phyloP scores from a whole-genome alignment of 306 rosid species.

The Cucurbita maxima region DNA sequence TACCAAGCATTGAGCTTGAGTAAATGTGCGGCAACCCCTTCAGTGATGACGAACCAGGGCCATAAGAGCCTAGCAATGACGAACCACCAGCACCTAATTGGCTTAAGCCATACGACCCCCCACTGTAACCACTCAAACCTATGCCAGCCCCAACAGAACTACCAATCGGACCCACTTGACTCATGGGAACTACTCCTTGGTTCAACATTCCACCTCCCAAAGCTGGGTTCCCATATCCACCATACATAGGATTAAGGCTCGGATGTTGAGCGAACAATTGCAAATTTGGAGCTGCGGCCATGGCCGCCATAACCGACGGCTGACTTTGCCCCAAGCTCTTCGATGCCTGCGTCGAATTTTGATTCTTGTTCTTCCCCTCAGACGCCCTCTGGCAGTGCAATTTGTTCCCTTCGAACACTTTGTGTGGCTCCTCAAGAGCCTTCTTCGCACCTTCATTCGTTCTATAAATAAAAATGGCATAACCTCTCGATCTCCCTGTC shows the following conservation, averaged over 20 bases:
- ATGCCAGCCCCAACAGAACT: constrained; percentile 16
- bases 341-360: constrained; percentile 3
- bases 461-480: constrained; percentile 25
- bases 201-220: constrained; percentile 20
- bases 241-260: constrained; percentile 7
- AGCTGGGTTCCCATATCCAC: constrained; percentile 10
- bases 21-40: constrained; percentile 19
- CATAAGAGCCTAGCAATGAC: constrained; percentile 2
- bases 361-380: constrained; percentile 23
- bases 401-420: constrained; percentile 24
- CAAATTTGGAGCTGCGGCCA: constrained; percentile 19
- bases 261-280: constrained; percentile 17
- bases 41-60: constrained; percentile 5
- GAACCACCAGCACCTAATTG: constrained; percentile 4
- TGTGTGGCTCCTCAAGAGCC: constrained; percentile 28
- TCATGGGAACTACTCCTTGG: constrained; percentile 11
- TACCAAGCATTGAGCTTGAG: constrained; percentile 15
- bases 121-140: constrained; percentile 4
- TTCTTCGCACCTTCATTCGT: constrained; percentile 19
- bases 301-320: constrained; percentile 2
- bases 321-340: constrained; percentile 4
- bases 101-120: constrained; percentile 13
- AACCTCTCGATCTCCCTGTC: constrained; percentile 26
- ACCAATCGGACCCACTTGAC: constrained; percentile 19
- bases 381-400: constrained; percentile 34